Evolutionary conservation across 2,329 filamentous ascomycete species (phyloP), one percentile per base, ranked within the genome.

Genomic region (Cordyceps cateniannulata): DNA sequence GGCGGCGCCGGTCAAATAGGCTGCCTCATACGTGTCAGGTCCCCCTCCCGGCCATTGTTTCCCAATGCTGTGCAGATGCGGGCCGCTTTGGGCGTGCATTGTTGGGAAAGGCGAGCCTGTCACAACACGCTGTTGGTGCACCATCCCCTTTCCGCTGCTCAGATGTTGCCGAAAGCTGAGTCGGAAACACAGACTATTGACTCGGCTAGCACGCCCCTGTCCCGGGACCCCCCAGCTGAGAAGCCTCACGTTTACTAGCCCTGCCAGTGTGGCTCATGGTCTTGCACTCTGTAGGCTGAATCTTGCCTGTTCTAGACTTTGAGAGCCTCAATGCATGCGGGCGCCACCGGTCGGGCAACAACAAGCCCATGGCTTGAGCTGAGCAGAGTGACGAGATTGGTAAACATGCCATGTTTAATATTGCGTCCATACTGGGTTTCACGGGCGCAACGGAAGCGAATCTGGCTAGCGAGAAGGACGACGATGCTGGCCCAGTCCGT

Each of bases 291-390:
- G n/a, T n/a, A n/a, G n/a, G n/a, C n/a, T n/a, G n/a, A 38, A 12
- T 51, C 38, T 45, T 38, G 35, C 56, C 56, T 12, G 48, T 59
- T 59, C 56, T 59, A 59, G 56, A 59, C 56, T 49, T 45, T 29
- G 44, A 10, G 35, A 40, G 12, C 25, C 32, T 40, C 32, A 40
- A 20, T 29, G 24, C 44, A 59, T 18, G 24, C 32, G 47, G 27
- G 32, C 22, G 29, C 56, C 45, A 40, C 29, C 16, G 12, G 22
- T 59, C 35, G 56, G 56, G 56, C 48, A 29, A 59, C 56, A 52
- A 52, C n/a, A 27, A 12, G 56, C 7, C 44, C 47, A 52, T 25
- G 56, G 56, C 56, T 59, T 51, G 38, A 59, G 56, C 56, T 59
- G 56, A 52, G 40, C 14, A 12, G 3, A 32, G 22, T 20, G 38